These are phyloP conservation scores for Beta lomatogona DNA, from an alignment of 179 eudicot genomes.

Conservation along the genomic window DNA sequence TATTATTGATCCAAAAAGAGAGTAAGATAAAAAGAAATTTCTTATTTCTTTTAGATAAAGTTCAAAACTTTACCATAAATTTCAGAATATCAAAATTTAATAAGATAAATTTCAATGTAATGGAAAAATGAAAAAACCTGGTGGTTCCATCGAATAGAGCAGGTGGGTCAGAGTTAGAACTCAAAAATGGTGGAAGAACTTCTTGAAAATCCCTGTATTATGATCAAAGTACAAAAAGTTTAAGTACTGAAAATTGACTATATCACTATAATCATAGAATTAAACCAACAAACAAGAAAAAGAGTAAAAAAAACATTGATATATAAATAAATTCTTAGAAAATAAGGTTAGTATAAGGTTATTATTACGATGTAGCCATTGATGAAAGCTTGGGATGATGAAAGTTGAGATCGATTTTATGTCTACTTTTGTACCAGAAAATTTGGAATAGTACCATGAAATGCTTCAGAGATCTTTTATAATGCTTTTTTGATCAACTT, in stretches of 20 bases:
- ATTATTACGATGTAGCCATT: conserved; percentile 2
- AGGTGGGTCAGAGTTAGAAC: conserved; percentile 57
- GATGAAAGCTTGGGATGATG: neutral
- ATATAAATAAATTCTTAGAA: neutral
- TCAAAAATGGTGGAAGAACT: conserved; percentile 22
- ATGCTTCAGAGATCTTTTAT: neutral
- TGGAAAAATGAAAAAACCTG: conserved; percentile 33
- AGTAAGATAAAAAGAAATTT: neutral
- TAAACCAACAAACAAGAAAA: neutral
- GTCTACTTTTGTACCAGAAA: neutral
- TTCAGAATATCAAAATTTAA: too few species aligned
- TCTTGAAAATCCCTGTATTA: neutral
- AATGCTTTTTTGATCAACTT: neutral
- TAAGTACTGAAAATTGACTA: too few species aligned
- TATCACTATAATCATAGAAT: neutral
- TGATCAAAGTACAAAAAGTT: neutral
- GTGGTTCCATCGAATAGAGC: conserved; percentile 70
- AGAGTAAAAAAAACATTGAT: neutral
- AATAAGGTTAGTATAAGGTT: neutral
- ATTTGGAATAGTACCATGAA: neutral
- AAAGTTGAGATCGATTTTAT: neutral
- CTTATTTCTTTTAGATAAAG: neutral
- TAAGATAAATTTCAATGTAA: neutral
- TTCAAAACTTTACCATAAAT: neutral
- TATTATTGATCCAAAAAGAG: neutral